A percentile compares a stretch with the other conserved stretches of the same genome.
Evolutionary conservation across 2,329 filamentous ascomycete genomes (phyloP).

Genomic region (Dothideomycetes sp.): DNA sequence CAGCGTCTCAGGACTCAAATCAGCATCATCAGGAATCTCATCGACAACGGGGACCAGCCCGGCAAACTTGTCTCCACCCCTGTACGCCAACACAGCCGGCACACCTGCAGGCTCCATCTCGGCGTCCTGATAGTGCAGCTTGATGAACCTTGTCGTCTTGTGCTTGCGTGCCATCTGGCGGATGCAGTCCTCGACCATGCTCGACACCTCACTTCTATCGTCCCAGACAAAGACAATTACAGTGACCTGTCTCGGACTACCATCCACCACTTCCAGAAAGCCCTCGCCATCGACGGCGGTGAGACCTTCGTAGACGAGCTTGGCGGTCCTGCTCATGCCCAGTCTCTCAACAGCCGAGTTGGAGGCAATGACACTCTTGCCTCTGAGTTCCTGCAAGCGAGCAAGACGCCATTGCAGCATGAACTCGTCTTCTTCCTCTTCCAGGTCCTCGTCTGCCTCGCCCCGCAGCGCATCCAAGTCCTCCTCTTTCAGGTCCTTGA

Average conservation of each 20-base stretch:
- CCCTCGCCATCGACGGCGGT: constrained; percentile 80
- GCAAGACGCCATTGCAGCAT: constrained; percentile 76
- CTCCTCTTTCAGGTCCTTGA: constrained; percentile 26
- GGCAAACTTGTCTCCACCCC: constrained; percentile 79
- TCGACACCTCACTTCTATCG: constrained; percentile 70
- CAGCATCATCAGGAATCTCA: constrained; percentile 59
- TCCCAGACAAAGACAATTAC: constrained; percentile 94
- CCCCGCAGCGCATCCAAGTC: too few species aligned
- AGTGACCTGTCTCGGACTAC: constrained; percentile 65
- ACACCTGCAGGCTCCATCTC: constrained; percentile 86
- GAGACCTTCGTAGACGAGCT: constrained; percentile 54
- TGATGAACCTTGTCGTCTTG: constrained; percentile 71
- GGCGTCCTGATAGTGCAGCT: constrained; percentile 81
- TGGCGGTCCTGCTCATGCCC: neutral
- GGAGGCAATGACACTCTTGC: neutral
- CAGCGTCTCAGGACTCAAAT: constrained; percentile 40
- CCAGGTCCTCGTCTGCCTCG: constrained; percentile 48
- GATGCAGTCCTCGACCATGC: constrained; percentile 68
- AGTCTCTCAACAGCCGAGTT: neutral
- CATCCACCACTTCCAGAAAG: constrained; percentile 94
- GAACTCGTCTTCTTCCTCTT: constrained; percentile 60
- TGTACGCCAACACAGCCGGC: constrained; percentile 81
- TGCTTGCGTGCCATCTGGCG: constrained; percentile 61
- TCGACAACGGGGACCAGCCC: constrained; percentile 79
- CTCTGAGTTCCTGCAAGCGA: constrained; percentile 61